A percentile compares a stretch with the other conserved stretches of the same genome.
Evolutionary conservation across 140 eudicot genomes (phyloP).

Genomic region (Senecio squalidus): DNA sequence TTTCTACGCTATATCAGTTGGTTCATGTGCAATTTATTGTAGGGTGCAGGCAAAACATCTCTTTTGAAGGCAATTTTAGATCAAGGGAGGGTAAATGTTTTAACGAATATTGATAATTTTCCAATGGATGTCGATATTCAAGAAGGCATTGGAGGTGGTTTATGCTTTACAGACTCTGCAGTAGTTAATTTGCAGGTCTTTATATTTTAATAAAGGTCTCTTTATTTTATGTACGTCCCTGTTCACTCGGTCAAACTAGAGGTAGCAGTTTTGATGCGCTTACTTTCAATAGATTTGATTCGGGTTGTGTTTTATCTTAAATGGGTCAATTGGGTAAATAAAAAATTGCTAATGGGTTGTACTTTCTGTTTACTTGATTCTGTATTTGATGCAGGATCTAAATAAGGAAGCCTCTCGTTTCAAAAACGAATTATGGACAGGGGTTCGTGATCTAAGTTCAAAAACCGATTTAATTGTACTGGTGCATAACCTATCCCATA

Average conservation of each 20-base stretch:
- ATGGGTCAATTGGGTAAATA: not conserved
- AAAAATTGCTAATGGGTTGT: not conserved
- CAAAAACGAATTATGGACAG: constrained; percentile 81
- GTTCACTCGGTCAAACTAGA: not conserved
- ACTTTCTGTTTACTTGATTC: not conserved
- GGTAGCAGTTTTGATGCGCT: not conserved
- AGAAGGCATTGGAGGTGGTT: constrained; percentile 93
- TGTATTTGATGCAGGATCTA: constrained; percentile 51
- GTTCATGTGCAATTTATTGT: too few relatives aligned
- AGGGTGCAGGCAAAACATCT: constrained; percentile 98
- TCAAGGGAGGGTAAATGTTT: constrained; percentile 40
- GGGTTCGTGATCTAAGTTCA: constrained; percentile 70
- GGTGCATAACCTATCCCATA: constrained; percentile 88
- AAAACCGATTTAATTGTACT: constrained; percentile 85
- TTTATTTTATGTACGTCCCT: constrained; percentile 1
- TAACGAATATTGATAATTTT: constrained; percentile 36
- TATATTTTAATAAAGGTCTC: constrained; percentile 11
- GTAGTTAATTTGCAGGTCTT: constrained; percentile 87
- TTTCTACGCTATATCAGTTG: not conserved
- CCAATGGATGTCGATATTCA: constrained; percentile 52
- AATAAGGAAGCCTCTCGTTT: constrained; percentile 66
- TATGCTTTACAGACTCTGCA: constrained; percentile 81
- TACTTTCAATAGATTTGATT: not conserved
- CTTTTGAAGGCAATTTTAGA: constrained; percentile 77
- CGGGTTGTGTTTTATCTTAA: not conserved